Evolutionary conservation across 2,329 filamentous ascomycete genomes (phyloP).

Genomic region (Scytalidium sp.): DNA sequence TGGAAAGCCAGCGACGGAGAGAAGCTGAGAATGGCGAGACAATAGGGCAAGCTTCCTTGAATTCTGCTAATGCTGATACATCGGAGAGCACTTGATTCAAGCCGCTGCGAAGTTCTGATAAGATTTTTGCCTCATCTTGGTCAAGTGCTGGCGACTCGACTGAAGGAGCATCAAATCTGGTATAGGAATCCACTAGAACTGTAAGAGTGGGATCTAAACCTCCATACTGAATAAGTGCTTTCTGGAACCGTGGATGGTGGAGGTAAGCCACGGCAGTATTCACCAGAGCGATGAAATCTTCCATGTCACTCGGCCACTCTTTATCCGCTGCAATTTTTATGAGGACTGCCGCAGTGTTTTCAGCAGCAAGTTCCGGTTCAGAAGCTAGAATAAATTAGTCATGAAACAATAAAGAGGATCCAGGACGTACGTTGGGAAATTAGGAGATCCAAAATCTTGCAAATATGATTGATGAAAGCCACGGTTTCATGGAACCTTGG

Average conservation of each 20-base stretch:
- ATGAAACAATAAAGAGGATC: conserved; percentile 2
- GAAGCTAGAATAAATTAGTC: conserved; percentile 15
- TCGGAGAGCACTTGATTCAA: conserved; percentile 51
- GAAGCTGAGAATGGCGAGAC: conserved; percentile 38
- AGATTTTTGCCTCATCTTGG: conserved; percentile 43
- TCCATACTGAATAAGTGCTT: conserved; percentile 36
- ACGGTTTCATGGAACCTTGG: conserved; percentile 39
- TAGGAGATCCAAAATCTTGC: conserved; percentile 55
- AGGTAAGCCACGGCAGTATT: conserved; percentile 55
- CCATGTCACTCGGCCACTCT: conserved; percentile 41
- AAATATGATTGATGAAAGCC: conserved; percentile 48
- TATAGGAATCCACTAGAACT: conserved; percentile 46
- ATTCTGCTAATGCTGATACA: conserved; percentile 46
- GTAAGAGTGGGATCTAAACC: conserved; percentile 40
- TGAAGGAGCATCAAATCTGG: conserved; percentile 33
- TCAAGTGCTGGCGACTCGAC: conserved; percentile 16
- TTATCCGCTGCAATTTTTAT: conserved; percentile 44
- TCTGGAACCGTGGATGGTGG: conserved; percentile 49
- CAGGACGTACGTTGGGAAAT: conserved; percentile 41
- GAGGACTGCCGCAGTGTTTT: conserved; percentile 49
- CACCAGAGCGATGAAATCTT: conserved; percentile 51
- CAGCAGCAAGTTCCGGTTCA: conserved; percentile 21
- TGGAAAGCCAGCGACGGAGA: conserved; percentile 46
- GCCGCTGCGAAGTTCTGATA: conserved; percentile 46
- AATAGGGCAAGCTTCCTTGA: conserved; percentile 39